These are phyloP conservation scores for Apiotrichum sp. DNA, from an alignment of 1,284 basidiomycete genomes.

Conservation along the genomic window DNA sequence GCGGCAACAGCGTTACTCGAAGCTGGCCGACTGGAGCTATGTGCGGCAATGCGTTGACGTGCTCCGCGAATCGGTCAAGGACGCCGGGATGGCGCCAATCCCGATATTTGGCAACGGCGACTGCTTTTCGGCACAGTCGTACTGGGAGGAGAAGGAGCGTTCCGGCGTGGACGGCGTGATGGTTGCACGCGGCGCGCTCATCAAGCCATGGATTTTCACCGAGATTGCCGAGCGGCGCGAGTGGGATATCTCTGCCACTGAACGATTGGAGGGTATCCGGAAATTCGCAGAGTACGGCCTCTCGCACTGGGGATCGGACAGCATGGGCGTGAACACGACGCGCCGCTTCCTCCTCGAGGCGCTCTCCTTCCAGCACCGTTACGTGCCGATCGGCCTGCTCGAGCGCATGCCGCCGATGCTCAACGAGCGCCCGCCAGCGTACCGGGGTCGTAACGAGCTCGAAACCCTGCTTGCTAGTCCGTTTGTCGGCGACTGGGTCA, in stretches of 20 bases:
- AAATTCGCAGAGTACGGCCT: conserved; percentile 79
- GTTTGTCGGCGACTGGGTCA: conserved; percentile 87
- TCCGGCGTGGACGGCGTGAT: conserved; percentile 89
- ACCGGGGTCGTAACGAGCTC: conserved; percentile 77
- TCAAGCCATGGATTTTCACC: conserved; percentile 94
- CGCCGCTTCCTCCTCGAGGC: conserved; percentile 91
- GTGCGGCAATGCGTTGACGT: conserved; percentile 78
- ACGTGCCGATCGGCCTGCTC: conserved; percentile 88
- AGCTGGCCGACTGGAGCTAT: conserved; percentile 80
- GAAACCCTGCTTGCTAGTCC: conserved; percentile 79
- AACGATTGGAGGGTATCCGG: conserved; percentile 79
- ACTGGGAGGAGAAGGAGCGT: conserved; percentile 62
- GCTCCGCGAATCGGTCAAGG: conserved; percentile 69
- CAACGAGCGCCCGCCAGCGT: conserved; percentile 85
- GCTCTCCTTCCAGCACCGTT: conserved; percentile 89
- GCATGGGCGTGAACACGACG: conserved; percentile 80
- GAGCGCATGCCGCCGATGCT: conserved; percentile 73
- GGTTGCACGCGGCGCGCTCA: conserved; percentile 88
- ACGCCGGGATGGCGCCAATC: conserved; percentile 69
- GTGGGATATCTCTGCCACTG: conserved; percentile 89
- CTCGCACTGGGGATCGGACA: conserved; percentile 74
- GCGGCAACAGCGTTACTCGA: conserved; percentile 81
- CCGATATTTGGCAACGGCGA: conserved; percentile 97
- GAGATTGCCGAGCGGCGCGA: conserved; percentile 87
- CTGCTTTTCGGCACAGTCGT: conserved; percentile 69